Evolutionary conservation across 2,329 filamentous ascomycete species (phyloP).

Genomic region (Pseudocercospora macadamiae): DNA sequence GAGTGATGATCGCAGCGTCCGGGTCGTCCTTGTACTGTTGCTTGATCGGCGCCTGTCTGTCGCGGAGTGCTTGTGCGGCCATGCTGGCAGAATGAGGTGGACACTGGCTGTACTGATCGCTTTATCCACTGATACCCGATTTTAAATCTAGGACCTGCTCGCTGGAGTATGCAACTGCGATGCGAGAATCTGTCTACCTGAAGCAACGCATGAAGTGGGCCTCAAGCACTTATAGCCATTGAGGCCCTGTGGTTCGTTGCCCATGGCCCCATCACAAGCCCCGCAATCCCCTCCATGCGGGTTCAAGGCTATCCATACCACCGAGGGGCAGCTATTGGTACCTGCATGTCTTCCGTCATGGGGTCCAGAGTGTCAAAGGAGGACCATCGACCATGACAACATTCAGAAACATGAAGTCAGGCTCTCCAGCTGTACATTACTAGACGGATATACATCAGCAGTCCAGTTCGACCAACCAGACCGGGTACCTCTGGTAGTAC

Average conservation of each 20-base stretch:
- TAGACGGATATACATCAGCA: background rate
- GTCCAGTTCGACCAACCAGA: background rate
- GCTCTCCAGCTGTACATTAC: background rate
- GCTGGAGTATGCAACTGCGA: background rate
- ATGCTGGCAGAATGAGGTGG: conserved; percentile 14
- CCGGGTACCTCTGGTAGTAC: background rate
- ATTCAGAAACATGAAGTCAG: background rate
- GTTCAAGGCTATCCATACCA: conserved; percentile 13
- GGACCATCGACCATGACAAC: background rate
- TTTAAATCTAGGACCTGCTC: background rate
- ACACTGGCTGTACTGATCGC: background rate
- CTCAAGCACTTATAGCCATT: conserved; percentile 1
- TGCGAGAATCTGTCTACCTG: too few species aligned
- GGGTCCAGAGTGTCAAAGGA: background rate
- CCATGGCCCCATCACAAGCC: conserved; percentile 2
- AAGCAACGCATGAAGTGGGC: conserved; percentile 3
- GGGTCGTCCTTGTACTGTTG: conserved; percentile 49
- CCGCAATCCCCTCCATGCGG: conserved; percentile 15
- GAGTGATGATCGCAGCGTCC: conserved; percentile 49
- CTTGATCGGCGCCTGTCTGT: conserved; percentile 55
- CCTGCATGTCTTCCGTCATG: background rate
- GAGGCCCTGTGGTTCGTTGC: background rate
- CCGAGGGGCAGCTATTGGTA: background rate
- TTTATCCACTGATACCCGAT: background rate
- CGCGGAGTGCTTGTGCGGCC: conserved; percentile 43